phyloP scores from a whole-genome alignment of 192 early-diverging fungal species.

The Backusella mclennaniae region DNA sequence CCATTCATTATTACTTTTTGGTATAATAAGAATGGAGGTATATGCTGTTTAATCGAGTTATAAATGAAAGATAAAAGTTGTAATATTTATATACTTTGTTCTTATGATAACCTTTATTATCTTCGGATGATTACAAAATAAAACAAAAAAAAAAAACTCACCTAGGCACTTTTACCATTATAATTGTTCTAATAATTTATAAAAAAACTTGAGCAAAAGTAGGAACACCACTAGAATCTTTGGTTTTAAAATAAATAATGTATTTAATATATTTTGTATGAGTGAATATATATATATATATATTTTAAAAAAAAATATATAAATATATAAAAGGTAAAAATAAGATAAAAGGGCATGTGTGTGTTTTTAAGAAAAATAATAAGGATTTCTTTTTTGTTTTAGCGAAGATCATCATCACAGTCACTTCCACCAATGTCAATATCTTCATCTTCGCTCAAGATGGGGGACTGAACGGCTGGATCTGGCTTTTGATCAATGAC shows the following conservation, averaged over 20 bases:
- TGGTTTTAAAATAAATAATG: neutral
- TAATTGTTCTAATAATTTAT: neutral
- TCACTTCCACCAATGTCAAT: constrained; percentile 57
- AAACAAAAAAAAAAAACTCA: neutral
- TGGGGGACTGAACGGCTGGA: neutral
- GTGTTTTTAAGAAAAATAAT: neutral
- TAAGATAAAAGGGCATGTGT: neutral
- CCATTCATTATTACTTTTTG: neutral
- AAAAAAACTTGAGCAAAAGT: neutral
- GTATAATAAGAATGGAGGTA: neutral
- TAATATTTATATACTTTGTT: neutral
- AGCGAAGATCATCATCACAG: constrained; percentile 52
- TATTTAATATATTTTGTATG: neutral
- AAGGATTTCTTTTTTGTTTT: neutral
- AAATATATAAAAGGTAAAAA: neutral
- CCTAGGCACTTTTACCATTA: neutral
- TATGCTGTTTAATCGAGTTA: neutral
- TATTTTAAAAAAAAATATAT: too few relatives aligned
- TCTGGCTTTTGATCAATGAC: neutral
- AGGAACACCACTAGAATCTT: neutral
- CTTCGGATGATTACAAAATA: neutral
- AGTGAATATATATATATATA: neutral
- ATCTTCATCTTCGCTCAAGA: constrained; percentile 44
- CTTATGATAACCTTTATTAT: neutral
- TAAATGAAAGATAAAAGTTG: neutral